Conservation (phyloP, 2,329 filamentous ascomycete species). For the Colletotrichum noveboracense region DNA sequence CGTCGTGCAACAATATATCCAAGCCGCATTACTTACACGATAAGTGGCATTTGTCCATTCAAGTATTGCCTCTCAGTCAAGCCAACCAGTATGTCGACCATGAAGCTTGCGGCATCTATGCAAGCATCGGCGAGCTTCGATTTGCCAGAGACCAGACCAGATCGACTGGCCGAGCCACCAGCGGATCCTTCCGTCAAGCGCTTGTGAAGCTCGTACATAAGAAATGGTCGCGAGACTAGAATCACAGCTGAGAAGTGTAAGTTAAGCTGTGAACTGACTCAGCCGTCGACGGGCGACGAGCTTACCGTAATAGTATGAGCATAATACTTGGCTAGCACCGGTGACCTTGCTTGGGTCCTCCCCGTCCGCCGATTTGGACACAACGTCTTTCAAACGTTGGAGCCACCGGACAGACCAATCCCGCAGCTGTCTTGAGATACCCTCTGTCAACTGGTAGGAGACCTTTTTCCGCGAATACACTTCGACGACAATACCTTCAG, state of each 20-base stretch:
- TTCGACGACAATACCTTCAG: slow-evolving; percentile 54
- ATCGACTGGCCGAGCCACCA: background rate
- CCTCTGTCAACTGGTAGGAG: slow-evolving; percentile 57
- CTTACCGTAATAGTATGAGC: slow-evolving; percentile 55
- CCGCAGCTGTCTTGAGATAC: slow-evolving; percentile 56
- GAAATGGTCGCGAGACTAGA: slow-evolving; percentile 58
- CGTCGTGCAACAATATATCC: background rate
- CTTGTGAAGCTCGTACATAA: slow-evolving; percentile 59
- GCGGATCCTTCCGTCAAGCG: slow-evolving; percentile 42
- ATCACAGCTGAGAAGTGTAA: slow-evolving; percentile 47
- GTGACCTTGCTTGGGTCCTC: slow-evolving; percentile 36
- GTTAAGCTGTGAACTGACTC: background rate
- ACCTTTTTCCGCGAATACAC: slow-evolving; percentile 60
- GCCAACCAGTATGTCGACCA: slow-evolving; percentile 54
- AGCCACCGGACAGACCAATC: slow-evolving; percentile 58
- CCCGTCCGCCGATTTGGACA: slow-evolving; percentile 29
- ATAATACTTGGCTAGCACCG: slow-evolving; percentile 56
- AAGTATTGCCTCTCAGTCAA: slow-evolving; percentile 46
- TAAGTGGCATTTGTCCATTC: slow-evolving; percentile 51
- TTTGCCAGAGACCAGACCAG: slow-evolving; percentile 43
- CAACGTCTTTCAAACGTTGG: slow-evolving; percentile 43
- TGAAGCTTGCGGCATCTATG: slow-evolving; percentile 58
- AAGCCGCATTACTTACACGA: slow-evolving; percentile 48
- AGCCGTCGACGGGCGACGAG: background rate
- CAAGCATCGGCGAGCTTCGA: slow-evolving; percentile 59